Base-by-base conservation (phyloP, 768 basidiomycete genomes). In the Lanmaoa pseudosensibilis region DNA sequence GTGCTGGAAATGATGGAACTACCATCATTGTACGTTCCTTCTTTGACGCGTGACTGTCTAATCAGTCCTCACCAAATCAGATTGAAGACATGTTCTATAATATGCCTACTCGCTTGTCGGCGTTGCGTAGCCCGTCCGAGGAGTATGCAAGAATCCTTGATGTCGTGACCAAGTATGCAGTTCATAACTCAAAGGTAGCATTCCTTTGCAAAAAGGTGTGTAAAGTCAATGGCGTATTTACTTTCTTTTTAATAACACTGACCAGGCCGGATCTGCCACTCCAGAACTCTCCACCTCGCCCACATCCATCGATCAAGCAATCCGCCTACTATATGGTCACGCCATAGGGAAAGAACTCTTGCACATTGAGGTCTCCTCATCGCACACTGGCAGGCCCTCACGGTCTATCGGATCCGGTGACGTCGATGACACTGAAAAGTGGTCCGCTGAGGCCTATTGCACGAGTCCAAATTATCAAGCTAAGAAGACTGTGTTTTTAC, bases 41-140 rank as follows among this genome's bases (percentile, higher is more conserved):
- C 11, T 23, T 51, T 54, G 60, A 25, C 19, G 46, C 1, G 30
- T 30, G 10, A 38, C n/a, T 21, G 21, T 37, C 4, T 16, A 19
- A 9, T 21, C 9, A 18, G 13, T 39, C 33, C 56, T 57, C n/a
- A 58, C 51, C 54, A 9, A 58, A 38, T 2, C 61, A 98, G 95
- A 94, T 94, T 25, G 94, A 98, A 72, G 91, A 98, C 67, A 77
- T 99, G 30, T 99, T 99, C 68, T 95, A 92, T 72, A 97, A 96
- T 61, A 92, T 86, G 1, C 93, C 94, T 0, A 85, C 88, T 2
- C 88, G 97, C 45, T 81, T 95, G 23, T 85, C 91, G 4, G 90
- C 94, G 1, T 78, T 98, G 52, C 85, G 90, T 36, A 88, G 85
- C 54, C 74, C 87, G 4, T 89, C 93, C 2, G 96, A 98, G 62